phyloP scores from a whole-genome alignment of 495 filamentous ascomycete genomes.

The Podospora pseudoanserina region DNA sequence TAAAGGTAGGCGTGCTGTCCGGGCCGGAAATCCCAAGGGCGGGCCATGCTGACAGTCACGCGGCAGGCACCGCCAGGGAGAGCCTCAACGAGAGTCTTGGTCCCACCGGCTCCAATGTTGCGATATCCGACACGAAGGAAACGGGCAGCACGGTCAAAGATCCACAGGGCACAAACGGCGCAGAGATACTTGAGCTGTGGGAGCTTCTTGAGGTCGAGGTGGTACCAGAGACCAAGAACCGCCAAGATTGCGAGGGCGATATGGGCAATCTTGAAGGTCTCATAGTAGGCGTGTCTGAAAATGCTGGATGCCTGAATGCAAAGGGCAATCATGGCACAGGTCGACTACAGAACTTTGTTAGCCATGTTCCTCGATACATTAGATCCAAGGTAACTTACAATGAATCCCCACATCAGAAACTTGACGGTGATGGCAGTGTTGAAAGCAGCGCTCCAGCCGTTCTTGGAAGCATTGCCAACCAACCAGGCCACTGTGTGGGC shows the following conservation, averaged over 20 bases:
- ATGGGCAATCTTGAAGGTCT: conserved; percentile 77
- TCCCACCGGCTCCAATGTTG: conserved; percentile 63
- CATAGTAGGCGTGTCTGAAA: conserved; percentile 85
- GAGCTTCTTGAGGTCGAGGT: conserved; percentile 59
- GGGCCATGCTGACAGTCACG: conserved; percentile 73
- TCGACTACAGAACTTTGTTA: conserved; percentile 42
- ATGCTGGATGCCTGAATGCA: conserved; percentile 68
- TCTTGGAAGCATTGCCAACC: conserved; percentile 25
- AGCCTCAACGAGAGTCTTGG: conserved; percentile 57
- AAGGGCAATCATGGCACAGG: conserved; percentile 60
- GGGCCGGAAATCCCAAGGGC: conserved; percentile 67
- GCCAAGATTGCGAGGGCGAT: conserved; percentile 63
- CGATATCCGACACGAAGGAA: conserved; percentile 55
- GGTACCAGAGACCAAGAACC: conserved; percentile 65
- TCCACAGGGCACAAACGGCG: conserved; percentile 61
- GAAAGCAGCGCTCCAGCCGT: conserved; percentile 47
- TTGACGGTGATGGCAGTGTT: conserved; percentile 31
- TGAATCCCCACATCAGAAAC: conserved; percentile 51
- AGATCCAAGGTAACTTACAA: conserved; percentile 42
- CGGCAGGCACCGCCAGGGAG: conserved; percentile 62
- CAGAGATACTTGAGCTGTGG: conserved; percentile 60
- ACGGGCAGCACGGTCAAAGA: conserved; percentile 58
- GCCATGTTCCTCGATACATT: background rate
- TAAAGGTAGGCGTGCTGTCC: conserved; percentile 82
- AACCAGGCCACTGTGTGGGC: conserved; percentile 57